phyloP scores from a whole-genome alignment of 768 basidiomycete genomes.

The Cystoderma amianthinum region DNA sequence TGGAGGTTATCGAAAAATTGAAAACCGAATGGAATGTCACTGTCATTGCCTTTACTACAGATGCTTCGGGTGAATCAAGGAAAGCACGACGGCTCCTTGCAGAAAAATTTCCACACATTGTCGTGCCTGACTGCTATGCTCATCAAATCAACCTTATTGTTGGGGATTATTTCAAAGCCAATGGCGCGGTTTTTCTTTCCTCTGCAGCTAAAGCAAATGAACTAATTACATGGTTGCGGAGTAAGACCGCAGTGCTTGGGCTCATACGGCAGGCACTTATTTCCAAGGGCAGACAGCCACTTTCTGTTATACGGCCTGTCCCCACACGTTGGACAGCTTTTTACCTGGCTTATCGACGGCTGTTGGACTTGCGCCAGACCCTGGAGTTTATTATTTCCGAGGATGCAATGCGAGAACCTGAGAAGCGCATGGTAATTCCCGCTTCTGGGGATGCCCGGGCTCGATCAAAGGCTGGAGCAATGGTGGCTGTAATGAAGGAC shows the following conservation, averaged over 20 bases:
- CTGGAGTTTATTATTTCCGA: constrained; percentile 12
- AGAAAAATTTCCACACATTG: constrained; percentile 13
- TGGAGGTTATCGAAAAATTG: constrained; percentile 9
- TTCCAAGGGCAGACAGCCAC: background rate
- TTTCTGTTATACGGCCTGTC: constrained; percentile 21
- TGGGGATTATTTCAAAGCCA: constrained; percentile 25
- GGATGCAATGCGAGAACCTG: constrained; percentile 8
- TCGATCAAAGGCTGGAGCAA: constrained; percentile 16
- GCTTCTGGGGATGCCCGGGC: constrained; percentile 17
- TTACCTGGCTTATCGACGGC: constrained; percentile 21
- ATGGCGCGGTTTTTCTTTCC: constrained; percentile 8
- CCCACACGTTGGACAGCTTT: constrained; percentile 28
- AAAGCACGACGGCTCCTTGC: constrained; percentile 15
- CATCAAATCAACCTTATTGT: constrained; percentile 36
- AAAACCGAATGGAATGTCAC: constrained; percentile 14
- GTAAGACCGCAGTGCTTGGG: constrained; percentile 23
- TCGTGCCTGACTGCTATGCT: constrained; percentile 24
- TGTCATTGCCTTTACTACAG: constrained; percentile 18
- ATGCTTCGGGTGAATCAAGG: constrained; percentile 25
- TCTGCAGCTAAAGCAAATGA: constrained; percentile 18
- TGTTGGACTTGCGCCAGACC: constrained; percentile 15
- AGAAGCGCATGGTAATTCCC: constrained; percentile 10
- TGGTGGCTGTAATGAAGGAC: constrained; percentile 20
- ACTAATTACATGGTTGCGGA: constrained; percentile 28
- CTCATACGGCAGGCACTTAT: constrained; percentile 14